Base-by-base conservation (phyloP, 2,329 filamentous ascomycete species). In the Talaromyces sp. region DNA sequence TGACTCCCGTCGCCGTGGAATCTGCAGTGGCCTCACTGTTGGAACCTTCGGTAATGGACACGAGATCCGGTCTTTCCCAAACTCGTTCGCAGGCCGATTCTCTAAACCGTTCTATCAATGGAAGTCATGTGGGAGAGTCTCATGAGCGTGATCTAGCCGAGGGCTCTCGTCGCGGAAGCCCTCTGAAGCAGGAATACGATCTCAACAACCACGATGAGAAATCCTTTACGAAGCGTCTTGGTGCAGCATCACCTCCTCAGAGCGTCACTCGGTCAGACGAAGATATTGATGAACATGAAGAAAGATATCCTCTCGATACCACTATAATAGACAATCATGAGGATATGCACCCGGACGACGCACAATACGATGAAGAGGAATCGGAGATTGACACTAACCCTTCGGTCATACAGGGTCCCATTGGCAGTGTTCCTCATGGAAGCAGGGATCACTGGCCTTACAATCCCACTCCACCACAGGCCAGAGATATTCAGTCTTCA, bases 11-110 rank as follows among this genome's bases (percentile, higher is more conserved):
- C 39, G 92, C 86, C 2, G 88, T 96, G 0, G 93, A 97, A 76
- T 97, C 93, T 14, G 91, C 90, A 10, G 93, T 98, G 11, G 94
- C 94, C 8, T 97, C 93, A 16, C 82, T 98, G 7, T 90, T 95
- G 70, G 92, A 93, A 19, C 94, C 92, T 0, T 96, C 92, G 2
- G 86, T 89, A 13, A 74, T 97, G 62, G 93, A 87, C 3, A 81
- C 79, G 14, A 83, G 82, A 10, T 89, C 87, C 13, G 82, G 81
- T 37, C 79, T 80, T 27, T 81, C 79, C 33, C 73, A 70, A 19
- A 81, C 84, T 67, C 82, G 85, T 31, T 84, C 78, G 9, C 72
- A 74, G 61, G 83, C 67, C 69, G 78, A 68, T 71, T 72, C 66
- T 68, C 79, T 65, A 70, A 81, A 71, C 78, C 84, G 65, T 74